These are phyloP conservation scores for Nymphaea thermarum DNA, from an alignment of 164 flowering plant genomes.

Conservation along the genomic window DNA sequence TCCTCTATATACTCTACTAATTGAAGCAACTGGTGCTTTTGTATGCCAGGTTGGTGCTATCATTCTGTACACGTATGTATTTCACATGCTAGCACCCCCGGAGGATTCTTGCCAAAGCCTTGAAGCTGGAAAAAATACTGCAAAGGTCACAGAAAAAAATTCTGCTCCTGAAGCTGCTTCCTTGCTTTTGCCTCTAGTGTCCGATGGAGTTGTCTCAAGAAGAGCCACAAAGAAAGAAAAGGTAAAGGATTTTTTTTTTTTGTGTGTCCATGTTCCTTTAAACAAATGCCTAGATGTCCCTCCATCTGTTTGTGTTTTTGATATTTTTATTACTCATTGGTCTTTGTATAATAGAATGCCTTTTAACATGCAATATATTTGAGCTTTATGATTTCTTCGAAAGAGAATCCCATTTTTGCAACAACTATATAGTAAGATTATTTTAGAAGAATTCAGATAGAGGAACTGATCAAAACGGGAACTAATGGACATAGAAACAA, in stretches of 20 bases:
- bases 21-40: neutral
- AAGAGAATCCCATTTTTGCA: too few relatives aligned
- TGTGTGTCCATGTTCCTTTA: neutral
- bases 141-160: conserved; percentile 30
- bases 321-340: neutral
- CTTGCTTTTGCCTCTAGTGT: conserved; percentile 33
- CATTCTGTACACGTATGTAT: conserved; percentile 83
- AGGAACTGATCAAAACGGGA: too few relatives aligned
- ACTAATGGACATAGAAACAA: too few relatives aligned
- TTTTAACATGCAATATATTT: too few relatives aligned
- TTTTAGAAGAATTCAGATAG: too few relatives aligned
- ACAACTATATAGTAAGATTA: too few relatives aligned
- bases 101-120: conserved; percentile 24
- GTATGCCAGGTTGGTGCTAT: conserved; percentile 85
- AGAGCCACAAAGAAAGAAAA: conserved; percentile 25
- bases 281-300: neutral
- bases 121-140: conserved; percentile 40
- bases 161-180: conserved; percentile 54
- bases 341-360: too few relatives aligned
- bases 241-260: conserved; percentile 18
- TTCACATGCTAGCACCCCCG: conserved; percentile 90
- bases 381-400: too few relatives aligned
- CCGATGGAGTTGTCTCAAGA: conserved; percentile 7
- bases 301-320: neutral
- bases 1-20: neutral